These are phyloP conservation scores for Claviceps humidiphila DNA, from an alignment of 2,329 filamentous ascomycete genomes.

Conservation along the genomic window DNA sequence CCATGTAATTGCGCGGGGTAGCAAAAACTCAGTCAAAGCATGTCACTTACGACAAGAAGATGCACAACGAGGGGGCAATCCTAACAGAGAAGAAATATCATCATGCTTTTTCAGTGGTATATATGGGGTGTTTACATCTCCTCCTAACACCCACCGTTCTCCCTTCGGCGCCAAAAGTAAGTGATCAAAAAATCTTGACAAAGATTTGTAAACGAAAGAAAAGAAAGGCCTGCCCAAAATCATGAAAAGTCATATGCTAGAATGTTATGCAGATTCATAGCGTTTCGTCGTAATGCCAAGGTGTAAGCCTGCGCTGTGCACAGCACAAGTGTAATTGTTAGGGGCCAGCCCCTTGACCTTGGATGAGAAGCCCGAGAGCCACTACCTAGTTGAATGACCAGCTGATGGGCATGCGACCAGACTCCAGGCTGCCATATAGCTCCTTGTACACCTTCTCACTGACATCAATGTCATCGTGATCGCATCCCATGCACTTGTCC, in stretches of 20 bases:
- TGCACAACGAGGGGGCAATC: too few species aligned
- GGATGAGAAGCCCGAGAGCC: background rate
- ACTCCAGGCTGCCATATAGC: conserved; percentile 32
- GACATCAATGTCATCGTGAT: conserved; percentile 42
- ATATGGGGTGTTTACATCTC: too few species aligned
- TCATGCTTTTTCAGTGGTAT: too few species aligned
- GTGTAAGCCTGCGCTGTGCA: conserved; percentile 3
- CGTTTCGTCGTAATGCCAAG: background rate
- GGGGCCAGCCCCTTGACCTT: background rate
- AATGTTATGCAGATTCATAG: background rate
- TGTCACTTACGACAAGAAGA: too few species aligned
- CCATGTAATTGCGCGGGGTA: too few species aligned
- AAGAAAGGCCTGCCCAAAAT: background rate
- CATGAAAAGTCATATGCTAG: conserved; percentile 4
- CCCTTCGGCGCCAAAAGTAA: background rate
- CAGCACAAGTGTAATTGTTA: conserved; percentile 4
- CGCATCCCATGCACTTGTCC: conserved; percentile 68
- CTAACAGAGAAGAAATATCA: too few species aligned
- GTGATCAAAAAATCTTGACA: background rate
- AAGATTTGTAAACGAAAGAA: background rate
- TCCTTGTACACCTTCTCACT: conserved; percentile 41
- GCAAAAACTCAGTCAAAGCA: too few species aligned
- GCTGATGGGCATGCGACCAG: conserved; percentile 27
- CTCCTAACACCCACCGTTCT: too few species aligned
- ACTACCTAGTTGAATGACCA: conserved; percentile 33